Evolutionary conservation across 805 yeast species (phyloP).

Genomic region (Groenewaldozyma salmanticensis): DNA sequence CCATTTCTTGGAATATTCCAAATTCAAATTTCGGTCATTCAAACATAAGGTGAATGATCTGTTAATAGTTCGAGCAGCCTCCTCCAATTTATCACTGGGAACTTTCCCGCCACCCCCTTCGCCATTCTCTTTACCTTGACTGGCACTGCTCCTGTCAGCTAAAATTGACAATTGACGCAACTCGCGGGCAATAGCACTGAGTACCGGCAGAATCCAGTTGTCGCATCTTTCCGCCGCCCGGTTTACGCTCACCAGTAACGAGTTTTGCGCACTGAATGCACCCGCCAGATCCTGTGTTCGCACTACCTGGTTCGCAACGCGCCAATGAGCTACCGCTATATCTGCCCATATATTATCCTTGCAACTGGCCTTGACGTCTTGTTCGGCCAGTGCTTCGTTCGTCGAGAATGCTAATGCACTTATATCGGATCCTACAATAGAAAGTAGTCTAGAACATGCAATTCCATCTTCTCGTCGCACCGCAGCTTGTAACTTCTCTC

Average conservation of each 20-base stretch:
- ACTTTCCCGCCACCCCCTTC: neutral
- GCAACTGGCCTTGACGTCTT: conserved; percentile 3
- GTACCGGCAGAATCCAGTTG: conserved; percentile 42
- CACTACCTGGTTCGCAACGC: conserved; percentile 16
- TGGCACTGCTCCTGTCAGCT: conserved; percentile 9
- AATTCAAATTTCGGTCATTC: conserved; percentile 61
- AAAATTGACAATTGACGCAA: conserved; percentile 22
- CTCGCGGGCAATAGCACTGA: conserved; percentile 22
- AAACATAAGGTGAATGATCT: conserved; percentile 66
- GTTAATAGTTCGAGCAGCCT: conserved; percentile 56
- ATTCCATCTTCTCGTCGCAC: conserved; percentile 12
- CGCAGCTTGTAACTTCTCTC: conserved; percentile 7
- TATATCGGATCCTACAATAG: conserved; percentile 11
- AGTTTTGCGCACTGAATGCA: conserved; percentile 21
- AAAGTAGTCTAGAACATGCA: conserved; percentile 12
- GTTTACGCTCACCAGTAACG: conserved; percentile 31
- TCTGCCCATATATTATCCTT: conserved; percentile 13
- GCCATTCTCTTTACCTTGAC: neutral
- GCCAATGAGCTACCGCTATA: conserved; percentile 19
- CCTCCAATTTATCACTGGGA: conserved; percentile 29
- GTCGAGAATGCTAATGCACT: conserved; percentile 8
- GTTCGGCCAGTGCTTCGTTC: conserved; percentile 11
- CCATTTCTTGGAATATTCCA: conserved; percentile 40
- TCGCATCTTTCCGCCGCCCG: conserved; percentile 79
- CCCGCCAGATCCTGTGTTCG: conserved; percentile 14